Percentiles rank a stretch among this genome's conserved stretches.
These are phyloP conservation scores for Yamadazyma mexicana DNA, from an alignment of 1,139 yeast species.

Conservation along the genomic window DNA sequence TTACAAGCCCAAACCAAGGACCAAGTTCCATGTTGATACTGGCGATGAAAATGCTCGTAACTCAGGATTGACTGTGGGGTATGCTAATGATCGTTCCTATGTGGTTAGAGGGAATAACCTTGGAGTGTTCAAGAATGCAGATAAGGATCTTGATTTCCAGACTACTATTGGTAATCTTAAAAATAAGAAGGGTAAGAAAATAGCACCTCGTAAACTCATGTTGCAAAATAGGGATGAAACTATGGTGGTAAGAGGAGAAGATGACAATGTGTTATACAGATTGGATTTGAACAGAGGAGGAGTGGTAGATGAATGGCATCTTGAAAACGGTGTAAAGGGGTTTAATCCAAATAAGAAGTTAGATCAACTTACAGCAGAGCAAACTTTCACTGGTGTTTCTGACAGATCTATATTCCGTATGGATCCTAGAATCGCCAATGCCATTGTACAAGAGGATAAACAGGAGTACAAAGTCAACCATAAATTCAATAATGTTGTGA, in stretches of 20 bases:
- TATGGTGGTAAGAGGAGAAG: constrained; percentile 61
- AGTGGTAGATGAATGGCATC: constrained; percentile 80
- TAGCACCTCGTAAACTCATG: constrained; percentile 68
- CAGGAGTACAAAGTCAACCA: constrained; percentile 53
- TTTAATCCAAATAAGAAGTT: constrained; percentile 73
- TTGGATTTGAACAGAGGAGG: constrained; percentile 81
- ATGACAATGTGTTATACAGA: constrained; percentile 49
- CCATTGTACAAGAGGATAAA: constrained; percentile 50
- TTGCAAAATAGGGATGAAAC: constrained; percentile 71
- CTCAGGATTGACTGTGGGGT: constrained; percentile 69
- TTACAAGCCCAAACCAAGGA: background rate
- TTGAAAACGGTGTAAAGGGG: constrained; percentile 46
- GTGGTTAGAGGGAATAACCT: constrained; percentile 77
- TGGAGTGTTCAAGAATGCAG: constrained; percentile 73
- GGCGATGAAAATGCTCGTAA: constrained; percentile 26
- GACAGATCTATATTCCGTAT: constrained; percentile 64
- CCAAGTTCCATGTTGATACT: background rate
- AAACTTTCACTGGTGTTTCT: constrained; percentile 71
- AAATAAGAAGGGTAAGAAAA: constrained; percentile 50
- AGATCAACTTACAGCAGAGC: constrained; percentile 71
- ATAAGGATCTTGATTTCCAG: constrained; percentile 54
- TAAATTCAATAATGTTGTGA: constrained; percentile 61
- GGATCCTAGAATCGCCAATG: constrained; percentile 69
- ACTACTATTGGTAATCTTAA: constrained; percentile 66
- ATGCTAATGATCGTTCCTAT: constrained; percentile 66